Percentiles rank a stretch among this genome's conserved stretches.
phyloP scores from a whole-genome alignment of 1,284 basidiomycete genomes.

The Malassezia sp. region DNA sequence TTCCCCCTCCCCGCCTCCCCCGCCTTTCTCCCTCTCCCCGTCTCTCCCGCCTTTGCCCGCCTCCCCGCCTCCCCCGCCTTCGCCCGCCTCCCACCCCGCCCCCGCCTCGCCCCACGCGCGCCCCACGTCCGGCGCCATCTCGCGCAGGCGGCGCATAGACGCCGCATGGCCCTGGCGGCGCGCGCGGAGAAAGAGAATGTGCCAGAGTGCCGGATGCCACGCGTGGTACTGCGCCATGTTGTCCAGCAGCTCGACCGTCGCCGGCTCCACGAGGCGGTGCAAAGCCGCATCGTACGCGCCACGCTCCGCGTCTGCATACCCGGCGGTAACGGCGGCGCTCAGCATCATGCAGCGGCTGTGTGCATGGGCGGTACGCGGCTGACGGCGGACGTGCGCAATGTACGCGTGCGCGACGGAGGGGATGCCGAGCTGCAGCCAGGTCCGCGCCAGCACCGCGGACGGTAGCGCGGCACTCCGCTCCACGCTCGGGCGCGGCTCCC shows the following conservation, averaged over 20 bases:
- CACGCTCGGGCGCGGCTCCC: constrained; percentile 17
- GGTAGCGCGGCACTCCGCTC: constrained; percentile 13
- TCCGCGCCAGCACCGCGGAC: constrained; percentile 11
- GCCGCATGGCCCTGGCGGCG: constrained; percentile 5
- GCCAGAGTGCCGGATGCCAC: constrained; percentile 11
- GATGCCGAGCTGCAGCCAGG: constrained; percentile 12
- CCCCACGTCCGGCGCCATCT: constrained; percentile 6
- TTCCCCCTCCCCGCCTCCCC: too few relatives aligned
- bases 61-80: too few relatives aligned
- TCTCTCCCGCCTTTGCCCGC: too few relatives aligned
- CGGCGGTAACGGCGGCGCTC: constrained; percentile 1
- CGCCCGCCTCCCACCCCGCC: not conserved
- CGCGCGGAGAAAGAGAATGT: constrained; percentile 5
- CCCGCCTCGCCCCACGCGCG: not conserved
- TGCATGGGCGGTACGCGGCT: not conserved
- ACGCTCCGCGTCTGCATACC: constrained; percentile 1
- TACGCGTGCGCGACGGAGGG: constrained; percentile 8
- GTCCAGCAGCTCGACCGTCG: not conserved
- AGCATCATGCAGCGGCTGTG: not conserved
- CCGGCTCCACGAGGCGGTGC: not conserved
- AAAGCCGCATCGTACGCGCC: constrained; percentile 8
- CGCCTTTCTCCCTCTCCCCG: too few relatives aligned
- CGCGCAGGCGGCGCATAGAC: constrained; percentile 1
- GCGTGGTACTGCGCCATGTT: not conserved
- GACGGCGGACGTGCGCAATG: constrained; percentile 2